Base-by-base conservation (phyloP, 371 early-diverging fungal genomes). In the Mucor irregularis region DNA sequence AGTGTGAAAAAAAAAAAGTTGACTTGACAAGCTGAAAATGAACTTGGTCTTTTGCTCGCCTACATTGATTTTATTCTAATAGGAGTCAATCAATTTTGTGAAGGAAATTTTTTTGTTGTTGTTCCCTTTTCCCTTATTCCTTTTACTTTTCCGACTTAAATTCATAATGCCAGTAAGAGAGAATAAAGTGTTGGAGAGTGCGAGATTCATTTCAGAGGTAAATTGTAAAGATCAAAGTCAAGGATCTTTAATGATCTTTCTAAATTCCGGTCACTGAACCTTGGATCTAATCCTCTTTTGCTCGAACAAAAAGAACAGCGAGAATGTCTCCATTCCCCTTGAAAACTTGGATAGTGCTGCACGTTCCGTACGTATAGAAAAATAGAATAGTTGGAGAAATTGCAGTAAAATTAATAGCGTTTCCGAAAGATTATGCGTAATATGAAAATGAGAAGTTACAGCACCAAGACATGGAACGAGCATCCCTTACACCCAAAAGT, bases 401-500 rank as follows among this genome's bases (percentile, higher is more conserved):
- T 10, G 2, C 2, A 31, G 10, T 22, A 37, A 19, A 30, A 22
- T 33, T 13, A 24, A 42, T 48, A 30, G 56, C 14, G 30, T 5
- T 21, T n/a, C 14, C 26, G 29, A n/a, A 40, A 87, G 83, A 82
- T 89, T 42, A 65, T 81, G 49, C 64, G 68, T 25, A 82, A 82
- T 26, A 88, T 91, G 87, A 80, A 84, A 44, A 62, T 58, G 33
- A 71, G 73, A 7, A 66, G 72, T 9, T 91, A 91, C 58, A 85
- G 87, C 14, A 81, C 87, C 5, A 76, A 82, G 44, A 80, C 83
- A 26, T 90, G 92, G 92, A 90, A 88, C 39, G 74, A 78, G 45
- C 90, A 91, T 58, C 69, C 82, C 14, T 66, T 92, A 59, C 86
- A 89, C 51, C 92, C 92, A 3, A 83, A 85, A 45, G 66, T 60